phyloP scores from a whole-genome alignment of 306 rosid genomes.

The Glycyrrhiza uralensis region DNA sequence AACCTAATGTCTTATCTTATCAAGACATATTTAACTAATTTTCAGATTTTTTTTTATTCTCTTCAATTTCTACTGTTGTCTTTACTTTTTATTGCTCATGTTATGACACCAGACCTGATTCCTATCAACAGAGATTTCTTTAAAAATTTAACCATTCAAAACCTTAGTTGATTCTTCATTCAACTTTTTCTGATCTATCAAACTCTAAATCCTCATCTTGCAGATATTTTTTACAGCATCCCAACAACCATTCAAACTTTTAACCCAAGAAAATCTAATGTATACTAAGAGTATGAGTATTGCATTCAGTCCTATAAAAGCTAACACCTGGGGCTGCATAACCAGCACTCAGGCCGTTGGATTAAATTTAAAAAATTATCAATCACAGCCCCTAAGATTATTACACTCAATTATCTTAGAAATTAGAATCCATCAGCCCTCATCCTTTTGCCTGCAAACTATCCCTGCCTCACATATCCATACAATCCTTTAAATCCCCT shows the following conservation, averaged over 20 bases:
- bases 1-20: background rate
- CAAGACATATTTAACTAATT: background rate
- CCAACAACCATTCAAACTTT: too few species aligned
- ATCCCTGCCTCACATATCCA: background rate
- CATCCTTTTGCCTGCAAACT: background rate
- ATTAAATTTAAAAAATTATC: background rate
- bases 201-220: too few species aligned
- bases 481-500: background rate
- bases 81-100: background rate
- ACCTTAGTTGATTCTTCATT: too few species aligned
- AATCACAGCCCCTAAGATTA: background rate
- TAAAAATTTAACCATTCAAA: too few species aligned
- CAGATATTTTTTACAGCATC: too few species aligned
- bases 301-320: too few species aligned
- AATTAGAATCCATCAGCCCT: background rate
- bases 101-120: background rate
- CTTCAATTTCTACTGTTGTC: background rate
- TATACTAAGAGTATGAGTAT: too few species aligned
- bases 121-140: background rate
- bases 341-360: too few species aligned
- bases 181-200: too few species aligned
- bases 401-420: background rate
- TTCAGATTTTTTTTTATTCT: background rate
- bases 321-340: too few species aligned
- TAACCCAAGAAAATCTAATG: too few species aligned